These are phyloP conservation scores for Tagetes patula DNA, from an alignment of 129 eudicot species.

Conservation along the genomic window DNA sequence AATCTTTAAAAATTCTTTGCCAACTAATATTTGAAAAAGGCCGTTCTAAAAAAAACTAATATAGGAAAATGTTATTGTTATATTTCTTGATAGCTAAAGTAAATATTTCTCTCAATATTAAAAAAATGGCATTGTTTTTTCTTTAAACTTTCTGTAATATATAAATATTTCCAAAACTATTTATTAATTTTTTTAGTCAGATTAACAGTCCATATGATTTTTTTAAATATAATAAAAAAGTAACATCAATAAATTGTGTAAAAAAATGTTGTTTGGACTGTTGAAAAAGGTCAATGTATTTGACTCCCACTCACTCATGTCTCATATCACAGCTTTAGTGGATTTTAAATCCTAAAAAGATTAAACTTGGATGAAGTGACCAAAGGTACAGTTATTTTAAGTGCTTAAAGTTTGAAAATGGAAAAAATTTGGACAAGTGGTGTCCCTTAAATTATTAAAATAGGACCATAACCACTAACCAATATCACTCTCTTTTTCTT, in stretches of 20 bases:
- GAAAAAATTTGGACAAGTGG: conserved; percentile 1
- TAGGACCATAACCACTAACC: neutral
- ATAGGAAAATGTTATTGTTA: too few relatives aligned
- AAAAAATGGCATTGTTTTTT: too few relatives aligned
- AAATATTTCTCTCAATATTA: too few relatives aligned
- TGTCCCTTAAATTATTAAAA: neutral
- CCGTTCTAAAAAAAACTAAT: too few relatives aligned
- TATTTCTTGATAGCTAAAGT: too few relatives aligned
- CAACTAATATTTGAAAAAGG: too few relatives aligned
- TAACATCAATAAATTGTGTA: neutral
- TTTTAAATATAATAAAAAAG: neutral
- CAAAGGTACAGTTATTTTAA: neutral
- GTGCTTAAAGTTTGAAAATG: neutral
- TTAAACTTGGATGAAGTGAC: conserved; percentile 14
- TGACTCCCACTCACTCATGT: conserved; percentile 21
- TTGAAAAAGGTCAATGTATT: conserved; percentile 16
- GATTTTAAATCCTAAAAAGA: conserved; percentile 3
- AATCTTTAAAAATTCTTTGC: too few relatives aligned
- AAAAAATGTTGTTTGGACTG: neutral
- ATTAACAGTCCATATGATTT: too few relatives aligned
- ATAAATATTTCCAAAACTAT: too few relatives aligned
- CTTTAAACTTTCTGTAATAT: too few relatives aligned
- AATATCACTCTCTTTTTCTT: neutral
- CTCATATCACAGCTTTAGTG: conserved; percentile 25
- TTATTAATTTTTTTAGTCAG: too few relatives aligned